phyloP scores from a whole-genome alignment of 768 basidiomycete genomes.

The Lactarius pseudohatsudake region DNA sequence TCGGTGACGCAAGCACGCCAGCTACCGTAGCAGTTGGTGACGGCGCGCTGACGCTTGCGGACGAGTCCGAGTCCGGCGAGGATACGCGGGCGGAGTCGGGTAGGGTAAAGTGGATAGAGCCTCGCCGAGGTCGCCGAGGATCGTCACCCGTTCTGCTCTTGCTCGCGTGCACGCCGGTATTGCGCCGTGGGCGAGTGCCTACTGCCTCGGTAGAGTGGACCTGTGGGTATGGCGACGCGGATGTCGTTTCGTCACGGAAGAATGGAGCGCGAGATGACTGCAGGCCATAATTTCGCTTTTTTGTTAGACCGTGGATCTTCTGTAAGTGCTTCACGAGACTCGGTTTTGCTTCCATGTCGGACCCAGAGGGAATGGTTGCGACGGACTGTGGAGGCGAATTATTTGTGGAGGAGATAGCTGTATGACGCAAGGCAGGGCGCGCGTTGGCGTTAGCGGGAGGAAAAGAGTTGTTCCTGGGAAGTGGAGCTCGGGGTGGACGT shows the following conservation, averaged over 20 bases:
- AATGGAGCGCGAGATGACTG: conserved; percentile 26
- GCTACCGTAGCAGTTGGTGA: conserved; percentile 22
- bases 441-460: conserved; percentile 22
- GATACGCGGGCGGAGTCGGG: conserved; percentile 22
- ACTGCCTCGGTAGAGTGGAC: conserved; percentile 8
- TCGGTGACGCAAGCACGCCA: conserved; percentile 13
- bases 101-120: conserved; percentile 19
- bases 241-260: conserved; percentile 24
- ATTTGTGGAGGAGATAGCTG: conserved; percentile 14
- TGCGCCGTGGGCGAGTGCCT: conserved; percentile 23
- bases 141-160: conserved; percentile 20
- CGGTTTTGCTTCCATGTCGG: conserved; percentile 19
- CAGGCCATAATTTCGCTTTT: conserved; percentile 29
- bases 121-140: conserved; percentile 23
- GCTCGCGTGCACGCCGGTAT: conserved; percentile 23
- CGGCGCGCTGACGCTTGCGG: conserved; percentile 20
- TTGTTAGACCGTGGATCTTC: conserved; percentile 30
- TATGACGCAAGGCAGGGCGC: conserved; percentile 5
- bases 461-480: conserved; percentile 26
- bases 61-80: conserved; percentile 28
- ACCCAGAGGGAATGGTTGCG: neutral
- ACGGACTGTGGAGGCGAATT: conserved; percentile 19
- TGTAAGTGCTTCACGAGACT: conserved; percentile 29
- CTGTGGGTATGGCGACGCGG: conserved; percentile 1
- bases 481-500: conserved; percentile 22